These are phyloP conservation scores for Quercus parvula DNA, from an alignment of 306 rosid species.

Conservation along the genomic window DNA sequence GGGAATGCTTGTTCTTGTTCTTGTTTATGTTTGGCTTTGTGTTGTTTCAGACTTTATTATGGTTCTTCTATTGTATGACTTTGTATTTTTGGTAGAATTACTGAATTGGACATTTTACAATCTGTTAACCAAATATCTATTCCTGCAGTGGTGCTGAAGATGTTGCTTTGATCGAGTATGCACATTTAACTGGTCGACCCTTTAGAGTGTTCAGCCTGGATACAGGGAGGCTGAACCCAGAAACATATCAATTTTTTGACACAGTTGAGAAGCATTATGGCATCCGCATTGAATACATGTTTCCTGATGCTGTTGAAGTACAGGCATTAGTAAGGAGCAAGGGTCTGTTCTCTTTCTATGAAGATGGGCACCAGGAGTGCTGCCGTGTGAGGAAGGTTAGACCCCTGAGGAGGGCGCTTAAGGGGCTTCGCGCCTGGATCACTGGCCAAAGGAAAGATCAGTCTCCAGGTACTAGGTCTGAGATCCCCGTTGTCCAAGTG, in stretches of 20 bases:
- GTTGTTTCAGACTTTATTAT: background rate
- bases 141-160: slow-evolving; percentile 95
- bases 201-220: slow-evolving; percentile 85
- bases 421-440: slow-evolving; percentile 90
- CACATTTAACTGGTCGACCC: slow-evolving; percentile 87
- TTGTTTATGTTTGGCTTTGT: background rate
- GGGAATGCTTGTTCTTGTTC: too few species aligned
- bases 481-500: slow-evolving; percentile 74
- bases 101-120: background rate
- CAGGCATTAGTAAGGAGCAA: slow-evolving; percentile 87
- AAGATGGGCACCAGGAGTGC: slow-evolving; percentile 99
- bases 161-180: slow-evolving; percentile 91
- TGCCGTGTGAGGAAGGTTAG: slow-evolving; percentile 93
- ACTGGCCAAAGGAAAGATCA: slow-evolving; percentile 96
- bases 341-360: slow-evolving; percentile 92
- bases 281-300: slow-evolving; percentile 89
- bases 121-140: background rate
- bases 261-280: slow-evolving; percentile 83
- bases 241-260: slow-evolving; percentile 76
- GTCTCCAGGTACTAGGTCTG: slow-evolving; percentile 89
- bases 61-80: background rate
- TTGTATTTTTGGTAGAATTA: background rate
- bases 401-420: slow-evolving; percentile 84
- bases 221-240: slow-evolving; percentile 92
- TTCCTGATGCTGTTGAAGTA: slow-evolving; percentile 91